These are phyloP conservation scores for Asterella californica DNA, from an alignment of 225 moss, liverwort and hornwort species.

Conservation along the genomic window DNA sequence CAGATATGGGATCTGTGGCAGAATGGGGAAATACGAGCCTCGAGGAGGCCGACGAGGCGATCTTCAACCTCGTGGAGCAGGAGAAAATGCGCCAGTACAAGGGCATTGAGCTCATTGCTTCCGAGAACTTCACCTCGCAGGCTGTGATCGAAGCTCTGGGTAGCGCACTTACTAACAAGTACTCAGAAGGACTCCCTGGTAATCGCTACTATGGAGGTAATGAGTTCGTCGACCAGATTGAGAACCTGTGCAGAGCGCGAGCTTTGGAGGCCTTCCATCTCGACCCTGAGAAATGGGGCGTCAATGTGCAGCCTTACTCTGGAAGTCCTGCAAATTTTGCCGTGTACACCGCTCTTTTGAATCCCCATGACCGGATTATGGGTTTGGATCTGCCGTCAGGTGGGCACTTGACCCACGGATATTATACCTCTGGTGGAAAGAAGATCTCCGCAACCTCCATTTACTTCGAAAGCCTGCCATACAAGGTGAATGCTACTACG, in stretches of 20 bases:
- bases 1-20: conserved; percentile 31
- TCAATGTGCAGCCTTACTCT: conserved; percentile 53
- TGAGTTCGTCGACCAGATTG: conserved; percentile 51
- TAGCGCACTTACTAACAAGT: conserved; percentile 49
- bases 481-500: conserved; percentile 87
- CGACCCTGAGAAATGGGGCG: conserved; percentile 43
- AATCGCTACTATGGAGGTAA: conserved; percentile 49
- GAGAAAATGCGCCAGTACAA: conserved; percentile 51
- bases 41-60: conserved; percentile 30
- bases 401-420: conserved; percentile 86
- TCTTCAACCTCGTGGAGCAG: conserved; percentile 41
- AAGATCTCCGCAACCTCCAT: conserved; percentile 96
- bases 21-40: conserved; percentile 43
- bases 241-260: conserved; percentile 42
- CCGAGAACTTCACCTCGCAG: conserved; percentile 56
- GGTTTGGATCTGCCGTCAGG: conserved; percentile 47
- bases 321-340: conserved; percentile 54
- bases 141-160: conserved; percentile 54
- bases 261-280: conserved; percentile 47
- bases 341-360: conserved; percentile 42
- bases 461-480: conserved; percentile 91
- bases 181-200: conserved; percentile 51
- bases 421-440: conserved; percentile 88
- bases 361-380: conserved; percentile 55
- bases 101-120: conserved; percentile 52